Percentiles rank a stretch among this genome's conserved stretches.
Evolutionary conservation across 371 early-diverging fungal genomes (phyloP).

Genomic region (Parasitella parasitica): DNA sequence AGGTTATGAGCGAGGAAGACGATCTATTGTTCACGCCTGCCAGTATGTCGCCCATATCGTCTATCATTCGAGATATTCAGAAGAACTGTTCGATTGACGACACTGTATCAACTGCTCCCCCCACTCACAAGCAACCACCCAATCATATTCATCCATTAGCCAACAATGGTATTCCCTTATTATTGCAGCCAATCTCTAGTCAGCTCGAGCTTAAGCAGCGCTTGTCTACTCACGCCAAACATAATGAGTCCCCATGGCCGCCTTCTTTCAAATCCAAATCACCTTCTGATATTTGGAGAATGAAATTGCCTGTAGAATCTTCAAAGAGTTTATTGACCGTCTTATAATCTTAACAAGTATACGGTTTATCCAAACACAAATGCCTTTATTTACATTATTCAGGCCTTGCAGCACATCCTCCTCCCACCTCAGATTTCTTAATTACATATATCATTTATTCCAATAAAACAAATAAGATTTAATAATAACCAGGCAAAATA

Average conservation of each 20-base stretch:
- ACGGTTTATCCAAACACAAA: no score
- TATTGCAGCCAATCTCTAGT: conserved; percentile 6
- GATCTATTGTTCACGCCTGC: background rate
- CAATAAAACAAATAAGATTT: background rate
- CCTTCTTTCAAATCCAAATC: conserved; percentile 8
- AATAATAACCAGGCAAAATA: conserved; percentile 79
- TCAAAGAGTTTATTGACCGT: conserved; percentile 13
- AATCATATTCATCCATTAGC: background rate
- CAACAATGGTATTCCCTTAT: conserved; percentile 4
- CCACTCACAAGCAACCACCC: background rate
- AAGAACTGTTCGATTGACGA: conserved; percentile 11
- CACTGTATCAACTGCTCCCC: background rate
- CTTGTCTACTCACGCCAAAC: background rate
- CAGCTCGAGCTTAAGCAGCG: background rate
- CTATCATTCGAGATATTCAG: conserved; percentile 20
- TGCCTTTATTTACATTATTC: background rate
- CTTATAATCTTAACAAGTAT: background rate
- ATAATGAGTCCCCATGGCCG: conserved; percentile 21
- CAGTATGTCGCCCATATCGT: conserved; percentile 12
- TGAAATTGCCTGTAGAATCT: conserved; percentile 4
- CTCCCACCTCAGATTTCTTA: background rate
- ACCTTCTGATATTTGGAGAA: conserved; percentile 20
- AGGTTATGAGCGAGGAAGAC: background rate
- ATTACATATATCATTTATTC: background rate
- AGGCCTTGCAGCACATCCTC: background rate